Conservation (phyloP, 495 filamentous ascomycete genomes). For the Xylaria nigripes region DNA sequence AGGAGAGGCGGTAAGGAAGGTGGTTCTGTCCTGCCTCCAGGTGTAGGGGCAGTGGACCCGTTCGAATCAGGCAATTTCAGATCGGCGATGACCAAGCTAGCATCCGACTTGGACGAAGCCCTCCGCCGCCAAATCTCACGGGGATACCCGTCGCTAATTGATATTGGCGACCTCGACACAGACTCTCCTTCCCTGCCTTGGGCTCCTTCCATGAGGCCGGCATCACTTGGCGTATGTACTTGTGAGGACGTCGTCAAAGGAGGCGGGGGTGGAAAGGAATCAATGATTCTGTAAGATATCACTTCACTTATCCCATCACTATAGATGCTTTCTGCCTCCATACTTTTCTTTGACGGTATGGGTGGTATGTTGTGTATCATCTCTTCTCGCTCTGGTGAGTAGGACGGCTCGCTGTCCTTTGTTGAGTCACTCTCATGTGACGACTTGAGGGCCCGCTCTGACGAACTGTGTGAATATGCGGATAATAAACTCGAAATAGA, state of each 20-base stretch:
- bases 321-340: conserved; percentile 1
- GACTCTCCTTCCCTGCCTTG: conserved; percentile 1
- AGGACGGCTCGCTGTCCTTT: conserved; percentile 29
- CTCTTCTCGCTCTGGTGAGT: conserved; percentile 23
- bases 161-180: conserved; percentile 6
- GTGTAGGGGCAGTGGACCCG: conserved; percentile 36
- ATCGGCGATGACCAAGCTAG: conserved; percentile 32
- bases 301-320: conserved; percentile 11
- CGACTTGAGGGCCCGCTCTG: conserved; percentile 29
- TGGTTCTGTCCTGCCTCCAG: conserved; percentile 9
- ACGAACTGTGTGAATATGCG: conserved; percentile 36
- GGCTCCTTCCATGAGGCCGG: not conserved
- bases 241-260: conserved; percentile 31
- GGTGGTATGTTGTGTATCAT: conserved; percentile 13
- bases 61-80: conserved; percentile 37
- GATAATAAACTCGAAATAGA: conserved; percentile 41
- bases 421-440: conserved; percentile 26
- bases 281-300: conserved; percentile 11
- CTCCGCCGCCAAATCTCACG: conserved; percentile 37
- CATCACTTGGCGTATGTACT: conserved; percentile 13
- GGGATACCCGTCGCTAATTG: conserved; percentile 20
- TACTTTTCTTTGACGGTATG: conserved; percentile 13
- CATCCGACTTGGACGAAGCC: conserved; percentile 36
- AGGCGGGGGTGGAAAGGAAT: conserved; percentile 29
- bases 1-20: conserved; percentile 11